Base-by-base conservation (phyloP, 768 basidiomycete species). In the Termitomyces sp. region DNA sequence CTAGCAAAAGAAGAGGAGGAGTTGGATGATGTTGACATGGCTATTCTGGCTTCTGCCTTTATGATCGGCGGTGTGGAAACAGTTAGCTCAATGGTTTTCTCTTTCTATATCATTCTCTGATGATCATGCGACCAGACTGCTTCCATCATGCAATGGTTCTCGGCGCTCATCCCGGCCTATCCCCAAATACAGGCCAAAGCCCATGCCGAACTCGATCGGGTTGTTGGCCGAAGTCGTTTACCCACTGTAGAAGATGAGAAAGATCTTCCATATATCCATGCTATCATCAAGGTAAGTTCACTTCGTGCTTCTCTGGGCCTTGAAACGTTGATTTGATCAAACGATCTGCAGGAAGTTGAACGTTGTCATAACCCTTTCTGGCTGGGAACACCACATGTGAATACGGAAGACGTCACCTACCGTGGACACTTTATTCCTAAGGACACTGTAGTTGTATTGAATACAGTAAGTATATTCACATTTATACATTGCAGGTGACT, bases 51-150 rank as follows among this genome's bases (percentile, higher is more conserved):
- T 19, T 65, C 74, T 4, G 75, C 71, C 4, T 78, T 79, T 59
- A 77, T 75, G 68, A 73, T 78, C 11, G 78, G 74, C 4, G 78
- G 78, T 12, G 73, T 79, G n/a, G 72, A 79, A 55, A 72, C 78
- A 31, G 77, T 76, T 43, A 19, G 68, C 62, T 5, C 16, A 23
- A 41, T 27, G 2, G n/a, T 61, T 47, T 40, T 19, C 5, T 7
- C 32, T 17, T 31, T 41, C 32, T 8, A 45, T 37, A 19, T 3
- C 8, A 23, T 48, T 23, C 41, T 44, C 43, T 56, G 45, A 58
- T 57, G n/a, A 34, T 38, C 7, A n/a, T 44, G 27, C 17, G 4
- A n/a, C 12, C 35, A 75, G 73, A 73, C 73, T 2, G 66, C 74
- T 25, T 69, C 68, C 6, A 68, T 75, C 52, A 71, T 77, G 58